Evolutionary conservation across 2,329 filamentous ascomycete genomes (phyloP), one percentile per base, ranked within the genome.

Genomic region (Nemania sp.): DNA sequence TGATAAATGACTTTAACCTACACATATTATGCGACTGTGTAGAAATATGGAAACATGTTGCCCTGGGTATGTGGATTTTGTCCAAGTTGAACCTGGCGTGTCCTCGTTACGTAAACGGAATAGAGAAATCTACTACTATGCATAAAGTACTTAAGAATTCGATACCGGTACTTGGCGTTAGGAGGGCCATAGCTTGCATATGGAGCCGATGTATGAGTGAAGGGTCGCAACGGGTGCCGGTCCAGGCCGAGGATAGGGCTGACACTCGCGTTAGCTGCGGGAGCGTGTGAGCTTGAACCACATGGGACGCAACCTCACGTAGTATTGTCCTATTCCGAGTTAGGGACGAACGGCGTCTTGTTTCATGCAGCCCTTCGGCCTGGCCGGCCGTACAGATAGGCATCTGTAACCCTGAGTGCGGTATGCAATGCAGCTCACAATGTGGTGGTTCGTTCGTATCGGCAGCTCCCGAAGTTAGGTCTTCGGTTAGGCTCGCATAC

Each of bases 291-390:
- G 25, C 25, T 29, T 46, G 12, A 46, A 20, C 43, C 20, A 20
- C 20, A 46, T 15, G 43, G 40, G 46, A 53, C 21, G 40, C 32
- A 49, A 57, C 53, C 46, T 42, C 42, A 29, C 11, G 32, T 53
- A 29, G 47, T 39, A 35, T 17, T 45, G 15, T 21, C 18, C 17
- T 51, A 43, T 46, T 12, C 48, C n/a, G 43, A 15, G 2, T 32
- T 45, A 17, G 15, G 39, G 29, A 17, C 15, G 15, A 25, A 21
- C 43, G 21, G 21, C 11, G 13, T 45, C 51, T 17, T 45, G 12
- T 35, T 45, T 17, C 45, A 25, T 29, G 18, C 35, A 12, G 29
- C 11, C 45, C 40, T 43, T 43, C 40, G 40, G 40, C 17, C 10
- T 20, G 43, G 11, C 13, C 21, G 20, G 15, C 18, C 2, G 21